These are phyloP conservation scores for Neurospora hispaniola DNA, from an alignment of 495 filamentous ascomycete genomes.

Conservation along the genomic window DNA sequence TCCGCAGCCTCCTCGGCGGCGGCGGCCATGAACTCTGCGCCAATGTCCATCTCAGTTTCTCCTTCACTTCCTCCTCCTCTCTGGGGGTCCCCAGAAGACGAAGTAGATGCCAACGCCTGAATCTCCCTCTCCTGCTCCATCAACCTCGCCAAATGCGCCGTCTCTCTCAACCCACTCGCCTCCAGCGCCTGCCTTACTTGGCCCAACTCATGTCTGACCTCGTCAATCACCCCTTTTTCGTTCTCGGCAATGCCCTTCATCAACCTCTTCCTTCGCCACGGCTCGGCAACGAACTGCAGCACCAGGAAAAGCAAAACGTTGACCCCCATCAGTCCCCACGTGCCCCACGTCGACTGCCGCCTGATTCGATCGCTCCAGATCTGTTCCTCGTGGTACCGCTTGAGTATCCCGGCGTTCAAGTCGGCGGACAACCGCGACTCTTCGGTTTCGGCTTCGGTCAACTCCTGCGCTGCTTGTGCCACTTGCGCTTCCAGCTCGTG, in stretches of 20 bases:
- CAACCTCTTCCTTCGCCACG: conserved; percentile 73
- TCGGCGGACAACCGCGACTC: conserved; percentile 61
- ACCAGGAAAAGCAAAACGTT: conserved; percentile 85
- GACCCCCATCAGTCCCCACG: conserved; percentile 94
- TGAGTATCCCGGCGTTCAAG: conserved; percentile 69
- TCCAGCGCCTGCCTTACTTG: conserved; percentile 16
- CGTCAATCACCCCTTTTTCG: conserved; percentile 55
- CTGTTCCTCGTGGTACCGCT: conserved; percentile 96
- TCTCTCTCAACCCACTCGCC: conserved; percentile 12
- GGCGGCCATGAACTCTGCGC: background rate
- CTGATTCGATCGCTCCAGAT: conserved; percentile 98
- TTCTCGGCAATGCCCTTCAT: conserved; percentile 65
- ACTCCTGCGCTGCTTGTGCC: conserved; percentile 53
- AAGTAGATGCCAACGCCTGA: background rate
- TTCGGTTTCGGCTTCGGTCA: conserved; percentile 63
- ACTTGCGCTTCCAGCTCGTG: conserved; percentile 91
- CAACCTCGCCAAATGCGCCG: conserved; percentile 8
- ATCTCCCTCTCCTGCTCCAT: conserved; percentile 2
- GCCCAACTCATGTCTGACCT: conserved; percentile 42
- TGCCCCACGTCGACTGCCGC: conserved; percentile 93
- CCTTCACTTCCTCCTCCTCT: background rate
- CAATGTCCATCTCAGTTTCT: background rate
- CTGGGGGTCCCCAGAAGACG: background rate
- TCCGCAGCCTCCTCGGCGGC: conserved; percentile 7
- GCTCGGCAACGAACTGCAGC: conserved; percentile 88